phyloP scores from a whole-genome alignment of 1,139 yeast species.

The Debaryomycetaceae sp. region DNA sequence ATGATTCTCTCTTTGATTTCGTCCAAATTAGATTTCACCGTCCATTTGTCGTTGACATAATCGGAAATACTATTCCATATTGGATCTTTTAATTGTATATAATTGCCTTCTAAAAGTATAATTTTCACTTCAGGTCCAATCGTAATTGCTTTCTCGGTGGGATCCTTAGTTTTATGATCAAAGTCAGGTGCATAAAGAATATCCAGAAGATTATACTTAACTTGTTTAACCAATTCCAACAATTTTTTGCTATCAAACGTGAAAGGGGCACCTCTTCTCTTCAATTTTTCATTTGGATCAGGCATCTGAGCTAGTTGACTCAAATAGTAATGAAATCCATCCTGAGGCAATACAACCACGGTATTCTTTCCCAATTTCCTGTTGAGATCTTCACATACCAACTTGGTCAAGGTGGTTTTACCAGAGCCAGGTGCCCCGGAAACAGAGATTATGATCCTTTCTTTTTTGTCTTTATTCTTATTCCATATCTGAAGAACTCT shows the following conservation, averaged over 20 bases:
- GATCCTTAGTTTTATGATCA: conserved; percentile 17
- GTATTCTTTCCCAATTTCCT: neutral
- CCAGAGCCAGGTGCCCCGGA: conserved; percentile 28
- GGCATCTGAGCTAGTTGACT: conserved; percentile 11
- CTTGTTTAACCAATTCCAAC: conserved; percentile 8
- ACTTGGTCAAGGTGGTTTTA: conserved; percentile 14
- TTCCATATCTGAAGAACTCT: conserved; percentile 1
- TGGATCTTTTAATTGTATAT: conserved; percentile 13
- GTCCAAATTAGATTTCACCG: conserved; percentile 9
- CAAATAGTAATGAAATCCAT: conserved; percentile 18
- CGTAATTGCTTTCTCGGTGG: conserved; percentile 13
- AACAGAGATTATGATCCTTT: conserved; percentile 11
- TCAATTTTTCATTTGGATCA: conserved; percentile 12
- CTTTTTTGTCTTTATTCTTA: neutral
- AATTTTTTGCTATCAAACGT: conserved; percentile 14
- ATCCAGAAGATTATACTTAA: conserved; percentile 6
- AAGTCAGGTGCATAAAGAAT: conserved; percentile 13
- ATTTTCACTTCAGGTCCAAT: conserved; percentile 11
- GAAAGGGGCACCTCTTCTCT: conserved; percentile 21
- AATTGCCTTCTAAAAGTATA: conserved; percentile 17
- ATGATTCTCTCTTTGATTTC: conserved; percentile 13
- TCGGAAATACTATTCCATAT: conserved; percentile 13
- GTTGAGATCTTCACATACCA: conserved; percentile 5
- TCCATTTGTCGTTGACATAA: conserved; percentile 14
- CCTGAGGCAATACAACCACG: conserved; percentile 7